Evolutionary conservation across 2,329 filamentous ascomycete species (phyloP).

Genomic region (Verticillium dahliae): DNA sequence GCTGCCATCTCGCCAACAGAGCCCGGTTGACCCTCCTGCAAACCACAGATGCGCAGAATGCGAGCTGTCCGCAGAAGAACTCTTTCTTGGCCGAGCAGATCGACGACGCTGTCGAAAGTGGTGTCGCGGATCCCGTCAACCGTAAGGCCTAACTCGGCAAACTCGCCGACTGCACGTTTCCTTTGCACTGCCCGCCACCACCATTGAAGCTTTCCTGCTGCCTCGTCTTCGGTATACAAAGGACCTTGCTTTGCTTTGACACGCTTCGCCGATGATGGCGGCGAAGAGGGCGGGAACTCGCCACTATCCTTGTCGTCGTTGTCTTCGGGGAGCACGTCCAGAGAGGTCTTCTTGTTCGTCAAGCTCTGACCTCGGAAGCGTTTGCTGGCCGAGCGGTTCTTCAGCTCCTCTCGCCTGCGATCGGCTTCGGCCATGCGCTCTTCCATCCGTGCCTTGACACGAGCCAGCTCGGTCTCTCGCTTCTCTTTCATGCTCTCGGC

Average conservation of each 20-base stretch:
- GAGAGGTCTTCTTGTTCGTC: not conserved
- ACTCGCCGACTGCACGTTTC: conserved; percentile 56
- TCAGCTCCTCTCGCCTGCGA: conserved; percentile 59
- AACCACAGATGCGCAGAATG: conserved; percentile 62
- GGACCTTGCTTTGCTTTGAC: conserved; percentile 38
- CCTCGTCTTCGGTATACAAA: conserved; percentile 50
- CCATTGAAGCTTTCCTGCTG: conserved; percentile 60
- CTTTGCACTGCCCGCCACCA: conserved; percentile 60
- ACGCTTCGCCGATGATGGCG: conserved; percentile 30
- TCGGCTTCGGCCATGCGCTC: conserved; percentile 75
- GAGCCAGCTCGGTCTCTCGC: conserved; percentile 65
- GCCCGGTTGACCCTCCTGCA: conserved; percentile 57
- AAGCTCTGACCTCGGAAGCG: conserved; percentile 48
- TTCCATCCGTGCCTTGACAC: conserved; percentile 68
- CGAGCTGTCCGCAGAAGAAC: conserved; percentile 61
- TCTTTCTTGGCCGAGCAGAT: conserved; percentile 58
- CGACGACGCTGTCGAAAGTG: conserved; percentile 68
- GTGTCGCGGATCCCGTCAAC: conserved; percentile 65
- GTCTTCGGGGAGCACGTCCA: not conserved
- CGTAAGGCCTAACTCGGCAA: conserved; percentile 59
- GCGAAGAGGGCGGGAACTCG: conserved; percentile 22
- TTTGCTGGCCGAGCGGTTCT: conserved; percentile 45
- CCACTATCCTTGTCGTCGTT: conserved; percentile 37
- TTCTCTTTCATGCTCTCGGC: conserved; percentile 77
- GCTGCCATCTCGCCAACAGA: conserved; percentile 63